Evolutionary conservation across 73 alveolate species (phyloP), one percentile per base, ranked within the genome.

Genomic region (Stentor coeruleus): DNA sequence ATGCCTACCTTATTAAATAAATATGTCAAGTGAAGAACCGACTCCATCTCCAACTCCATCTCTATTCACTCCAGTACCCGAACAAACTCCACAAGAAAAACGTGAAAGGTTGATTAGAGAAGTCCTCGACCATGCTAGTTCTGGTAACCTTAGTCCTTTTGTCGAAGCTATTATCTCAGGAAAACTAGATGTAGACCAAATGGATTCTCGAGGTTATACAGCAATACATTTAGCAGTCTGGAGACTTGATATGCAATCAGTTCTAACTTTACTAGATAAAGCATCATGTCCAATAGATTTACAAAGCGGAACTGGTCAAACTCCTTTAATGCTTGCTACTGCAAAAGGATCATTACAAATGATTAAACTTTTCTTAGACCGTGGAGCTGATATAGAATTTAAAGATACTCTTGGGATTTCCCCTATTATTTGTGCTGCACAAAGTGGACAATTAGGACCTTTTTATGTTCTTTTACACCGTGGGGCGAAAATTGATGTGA

Each of bases 371-470:
- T 75, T 75, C 39, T 37, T 75, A n/a, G 83, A 75, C 66, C 77
- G 72, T 1, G 83, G 83, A 0, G 83, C 83, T 20, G 83, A 75
- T 3, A 75, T 75, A n/a, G 83, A 75, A 75, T 75, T 66, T 6
- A 75, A 20, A 6, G 83, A 75, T 37, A 75, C 1, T 39, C 33
- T 39, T 37, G 72, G 72, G 26, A 1, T 75, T 33, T 37, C 83
- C 2, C 66, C 83, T 14, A 0, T 75, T 39, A 37, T 75, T 20
- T 36, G 66, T 33, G 83, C 83, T 1, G 59, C 58, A 0, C 30
- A 75, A 15, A 39, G 59, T 2, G 72, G 72, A 75, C 59, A 40
- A 40, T 6, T 75, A 1, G 83, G 38, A 14, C n/a, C 72, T 1
- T 39, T 75, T 39, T 39, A 26, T 75, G 26, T 31, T 26, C 33